Evolutionary conservation across 176 grass and related monocot species (phyloP).

Genomic region (Musa beccarii): DNA sequence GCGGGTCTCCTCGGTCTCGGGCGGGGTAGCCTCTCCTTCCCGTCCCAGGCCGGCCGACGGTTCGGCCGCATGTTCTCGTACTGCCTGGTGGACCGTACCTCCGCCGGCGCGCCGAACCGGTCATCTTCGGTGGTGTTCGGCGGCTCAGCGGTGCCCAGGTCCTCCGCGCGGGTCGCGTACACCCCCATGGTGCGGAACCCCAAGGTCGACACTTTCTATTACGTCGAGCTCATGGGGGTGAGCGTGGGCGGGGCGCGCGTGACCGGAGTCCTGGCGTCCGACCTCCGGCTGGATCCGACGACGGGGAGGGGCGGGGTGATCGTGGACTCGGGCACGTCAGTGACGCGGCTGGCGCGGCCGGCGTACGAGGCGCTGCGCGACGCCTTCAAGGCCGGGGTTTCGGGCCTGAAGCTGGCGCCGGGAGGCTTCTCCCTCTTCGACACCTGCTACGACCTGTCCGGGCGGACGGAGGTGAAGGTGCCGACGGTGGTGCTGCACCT

Average conservation of each 20-base stretch:
- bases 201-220: conserved; percentile 21
- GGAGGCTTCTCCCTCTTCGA: conserved; percentile 92
- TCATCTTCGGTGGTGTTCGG: conserved; percentile 19
- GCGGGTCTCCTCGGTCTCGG: conserved; percentile 83
- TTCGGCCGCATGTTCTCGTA: conserved; percentile 76
- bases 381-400: conserved; percentile 54
- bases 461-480: conserved; percentile 73
- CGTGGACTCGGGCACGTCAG: conserved; percentile 91
- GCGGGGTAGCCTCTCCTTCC: conserved; percentile 67
- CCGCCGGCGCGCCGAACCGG: conserved; percentile 9
- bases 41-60: conserved; percentile 56
- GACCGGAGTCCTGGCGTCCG: conserved; percentile 40
- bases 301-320: conserved; percentile 81
- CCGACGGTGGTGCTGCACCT: conserved; percentile 87
- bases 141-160: conserved; percentile 13
- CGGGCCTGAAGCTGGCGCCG: conserved; percentile 37
- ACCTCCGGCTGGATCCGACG: conserved; percentile 58
- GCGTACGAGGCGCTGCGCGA: conserved; percentile 73
- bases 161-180: conserved; percentile 3
- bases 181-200: conserved; percentile 22
- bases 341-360: conserved; percentile 53
- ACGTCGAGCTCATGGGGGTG: conserved; percentile 36
- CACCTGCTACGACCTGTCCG: conserved; percentile 90
- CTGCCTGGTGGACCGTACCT: conserved; percentile 27
- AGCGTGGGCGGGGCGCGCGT: conserved; percentile 81